Evolutionary conservation across 495 filamentous ascomycete species (phyloP).

Genomic region (Lepraria neglecta): DNA sequence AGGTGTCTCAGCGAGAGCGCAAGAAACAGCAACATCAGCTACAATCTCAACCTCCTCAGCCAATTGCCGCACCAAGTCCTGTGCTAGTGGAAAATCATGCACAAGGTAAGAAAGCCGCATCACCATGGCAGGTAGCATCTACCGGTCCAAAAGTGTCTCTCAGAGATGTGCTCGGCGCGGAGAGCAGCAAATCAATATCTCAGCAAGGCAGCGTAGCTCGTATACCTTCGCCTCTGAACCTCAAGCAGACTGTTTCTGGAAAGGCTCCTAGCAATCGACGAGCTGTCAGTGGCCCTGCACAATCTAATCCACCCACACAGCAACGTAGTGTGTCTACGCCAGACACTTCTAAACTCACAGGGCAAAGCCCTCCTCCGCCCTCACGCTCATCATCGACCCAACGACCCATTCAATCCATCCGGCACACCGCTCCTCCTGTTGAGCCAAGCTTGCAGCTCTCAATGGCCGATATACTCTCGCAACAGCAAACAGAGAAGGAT

Average conservation of each 20-base stretch:
- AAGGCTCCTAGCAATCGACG: constrained; percentile 34
- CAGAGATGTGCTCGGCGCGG: constrained; percentile 35
- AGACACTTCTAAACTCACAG: constrained; percentile 11
- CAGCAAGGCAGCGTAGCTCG: constrained; percentile 25
- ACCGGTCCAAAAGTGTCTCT: constrained; percentile 32
- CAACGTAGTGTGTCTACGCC: constrained; percentile 15
- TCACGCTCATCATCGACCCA: constrained; percentile 24
- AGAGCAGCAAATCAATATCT: constrained; percentile 27
- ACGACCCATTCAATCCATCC: constrained; percentile 42
- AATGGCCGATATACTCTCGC: constrained; percentile 80
- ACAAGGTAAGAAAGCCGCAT: constrained; percentile 40
- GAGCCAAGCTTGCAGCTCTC: constrained; percentile 60
- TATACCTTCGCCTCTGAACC: constrained; percentile 48
- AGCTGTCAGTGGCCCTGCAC: constrained; percentile 20
- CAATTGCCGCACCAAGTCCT: constrained; percentile 26
- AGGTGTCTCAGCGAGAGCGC: constrained; percentile 86
- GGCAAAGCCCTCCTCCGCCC: constrained; percentile 23
- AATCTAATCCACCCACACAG: not conserved
- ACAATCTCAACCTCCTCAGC: constrained; percentile 29
- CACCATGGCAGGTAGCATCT: constrained; percentile 63
- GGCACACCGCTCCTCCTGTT: constrained; percentile 40
- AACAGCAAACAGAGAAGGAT: constrained; percentile 81
- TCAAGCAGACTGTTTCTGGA: constrained; percentile 57
- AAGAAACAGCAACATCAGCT: constrained; percentile 73
- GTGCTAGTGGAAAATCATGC: constrained; percentile 11